Evolutionary conservation across 257 asterid genomes (phyloP).

Genomic region (Nicotiana undulata): DNA sequence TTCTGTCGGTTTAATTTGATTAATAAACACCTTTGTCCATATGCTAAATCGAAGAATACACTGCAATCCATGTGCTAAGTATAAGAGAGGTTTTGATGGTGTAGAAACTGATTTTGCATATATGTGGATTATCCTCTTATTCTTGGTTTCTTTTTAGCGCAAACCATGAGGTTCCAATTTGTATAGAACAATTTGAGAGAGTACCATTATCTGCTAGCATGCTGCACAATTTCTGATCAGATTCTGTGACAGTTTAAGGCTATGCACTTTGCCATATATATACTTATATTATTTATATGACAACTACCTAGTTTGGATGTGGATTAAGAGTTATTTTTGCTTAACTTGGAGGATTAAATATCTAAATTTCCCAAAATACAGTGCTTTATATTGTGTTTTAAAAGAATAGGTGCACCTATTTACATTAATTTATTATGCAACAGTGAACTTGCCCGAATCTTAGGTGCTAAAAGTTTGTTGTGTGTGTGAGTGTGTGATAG

Average conservation of each 20-base stretch:
- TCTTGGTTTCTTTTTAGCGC: too few relatives aligned
- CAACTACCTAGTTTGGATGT: not conserved
- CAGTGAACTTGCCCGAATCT: not conserved
- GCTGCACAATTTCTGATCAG: not conserved
- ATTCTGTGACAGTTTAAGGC: not conserved
- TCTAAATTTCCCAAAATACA: not conserved
- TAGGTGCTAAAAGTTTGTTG: too few relatives aligned
- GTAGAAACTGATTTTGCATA: too few relatives aligned
- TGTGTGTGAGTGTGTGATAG: not conserved
- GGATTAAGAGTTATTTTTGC: not conserved
- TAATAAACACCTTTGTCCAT: too few relatives aligned
- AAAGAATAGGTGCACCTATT: not conserved
- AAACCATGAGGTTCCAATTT: too few relatives aligned
- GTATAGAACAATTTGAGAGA: not conserved
- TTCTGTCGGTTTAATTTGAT: too few relatives aligned
- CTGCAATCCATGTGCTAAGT: too few relatives aligned
- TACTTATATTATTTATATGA: not conserved
- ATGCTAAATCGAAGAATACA: too few relatives aligned
- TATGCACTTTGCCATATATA: not conserved
- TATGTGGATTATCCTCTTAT: too few relatives aligned
- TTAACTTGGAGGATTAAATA: not conserved
- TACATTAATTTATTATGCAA: not conserved
- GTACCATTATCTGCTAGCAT: not conserved
- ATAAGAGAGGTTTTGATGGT: too few relatives aligned
- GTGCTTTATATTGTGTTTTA: not conserved